Evolutionary conservation across 225 moss, liverwort and hornwort genomes (phyloP), one percentile per base, ranked within the genome.

Genomic region (Pseudisothecium myosuroides): DNA sequence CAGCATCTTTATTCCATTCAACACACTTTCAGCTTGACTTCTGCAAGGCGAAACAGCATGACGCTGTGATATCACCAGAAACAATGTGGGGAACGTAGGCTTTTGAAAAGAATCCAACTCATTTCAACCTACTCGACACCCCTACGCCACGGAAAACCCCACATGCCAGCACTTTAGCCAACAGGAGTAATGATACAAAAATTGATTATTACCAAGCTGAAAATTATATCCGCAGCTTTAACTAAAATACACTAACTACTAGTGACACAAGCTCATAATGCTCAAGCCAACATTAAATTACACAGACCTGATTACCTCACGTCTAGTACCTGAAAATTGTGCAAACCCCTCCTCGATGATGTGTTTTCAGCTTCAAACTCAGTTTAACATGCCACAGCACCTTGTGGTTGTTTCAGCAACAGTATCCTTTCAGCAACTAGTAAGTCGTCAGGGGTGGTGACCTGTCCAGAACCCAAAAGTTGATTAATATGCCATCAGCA

Each of bases 371-470:
- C 61, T 45, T 59, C 90, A 47, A 55, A 64, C 61, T 54, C 72
- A 71, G 54, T 55, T 54, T 83, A 54, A 68, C 82, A 92, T 47
- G 83, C 84, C 76, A 88, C 80, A 74, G 88, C 86, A 56, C 88
- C 90, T 87, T 74, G 88, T 66, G 80, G 90, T 88, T 68, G 61
- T 80, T 71, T 95, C 85, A 89, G 88, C 83, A 89, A 81, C 59
- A 96, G 89, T 79, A 98, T 95, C 90, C 95, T 95, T 87, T 96
- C 96, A 27, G 98, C 96, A 43, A 96, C 93, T 58, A 95, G 84
- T 88, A 96, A 85, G 73, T 96, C 96, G 78, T 96, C 96, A 17
- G 96, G 95, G 10, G 98, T 96, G 55, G 98, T 96, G 37, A 96
- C 91, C 96, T 98, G 94, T 49, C 43, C 34, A 87, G 7, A 23